Evolutionary conservation across 2,329 filamentous ascomycete species (phyloP), one percentile per base, ranked within the genome.

Genomic region (Fusarium nanum): DNA sequence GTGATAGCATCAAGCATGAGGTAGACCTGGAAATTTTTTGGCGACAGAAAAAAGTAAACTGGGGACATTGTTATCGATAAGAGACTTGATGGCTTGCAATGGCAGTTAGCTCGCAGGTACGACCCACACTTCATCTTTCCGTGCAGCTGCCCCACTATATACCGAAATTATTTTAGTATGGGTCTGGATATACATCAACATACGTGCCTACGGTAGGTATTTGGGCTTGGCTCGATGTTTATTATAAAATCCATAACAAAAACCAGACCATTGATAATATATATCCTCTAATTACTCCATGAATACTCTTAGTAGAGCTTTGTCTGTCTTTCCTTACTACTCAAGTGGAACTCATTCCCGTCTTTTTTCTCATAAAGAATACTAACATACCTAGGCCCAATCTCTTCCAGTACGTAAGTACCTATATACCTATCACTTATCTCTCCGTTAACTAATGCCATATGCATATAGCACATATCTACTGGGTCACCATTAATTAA

Each of bases 61-160:
- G 58, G 65, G 57, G 55, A 41, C 50, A 71, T 71, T 66, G 59
- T 78, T 78, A 79, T 79, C 77, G 77, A 79, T 79, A 79, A 78
- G 67, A 18, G 11, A 14, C 34, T 22, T 14, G 18, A 37, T 20
- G 13, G 34, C 32, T 41, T 37, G 34, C 34, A 37, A 37, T 37
- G 34, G 34, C 18, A 37, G 34, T 22, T 53, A 53, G 49, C 23
- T 34, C 8, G 34, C 22, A 28, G 13, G 34, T 16, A 20, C 32
- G 27, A 42, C 20, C 34, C 49, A 28, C 34, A 41, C 41, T 20
- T 53, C 34, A 22, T 42, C 23, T 42, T 53, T 41, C 32, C 18
- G 9, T 20, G 16, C 20, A 50, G 32, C 23, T 27, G 49, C 49
- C 49, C 48, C 48, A 52, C 32, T 20, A 28, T 28, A 8, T 47